These are phyloP conservation scores for Linnemannia hyalina DNA, from an alignment of 192 early-diverging fungal species.

Conservation along the genomic window DNA sequence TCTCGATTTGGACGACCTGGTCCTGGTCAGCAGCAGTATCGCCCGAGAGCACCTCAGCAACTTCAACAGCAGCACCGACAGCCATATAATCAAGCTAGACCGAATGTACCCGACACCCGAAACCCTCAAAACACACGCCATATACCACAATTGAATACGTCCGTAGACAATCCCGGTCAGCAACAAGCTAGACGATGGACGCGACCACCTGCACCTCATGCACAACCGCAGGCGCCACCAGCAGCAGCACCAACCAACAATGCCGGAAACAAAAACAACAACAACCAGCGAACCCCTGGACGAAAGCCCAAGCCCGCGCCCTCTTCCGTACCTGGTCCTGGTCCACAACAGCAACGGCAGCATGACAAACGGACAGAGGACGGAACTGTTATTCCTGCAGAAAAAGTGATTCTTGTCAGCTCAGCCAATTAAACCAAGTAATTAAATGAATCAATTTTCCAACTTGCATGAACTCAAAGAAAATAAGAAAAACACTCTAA, in stretches of 20 bases:
- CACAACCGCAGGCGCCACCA: neutral
- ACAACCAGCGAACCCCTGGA: neutral
- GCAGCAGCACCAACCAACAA: neutral
- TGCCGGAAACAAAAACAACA: neutral
- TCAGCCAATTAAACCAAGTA: neutral
- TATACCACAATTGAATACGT: neutral
- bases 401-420: neutral
- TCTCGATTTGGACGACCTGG: neutral
- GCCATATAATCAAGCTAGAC: neutral
- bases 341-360: neutral
- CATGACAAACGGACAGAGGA: neutral
- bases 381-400: neutral
- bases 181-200: neutral
- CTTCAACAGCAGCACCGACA: neutral
- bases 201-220: neutral
- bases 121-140: neutral
- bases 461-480: neutral
- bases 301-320: neutral
- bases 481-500: neutral
- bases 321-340: too few species aligned
- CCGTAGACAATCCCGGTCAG: neutral
- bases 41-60: neutral
- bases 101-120: neutral
- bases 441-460: neutral
- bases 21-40: conserved; percentile 2